Conservation (phyloP, 2,329 filamentous ascomycete species). For the Venturia pyrina region DNA sequence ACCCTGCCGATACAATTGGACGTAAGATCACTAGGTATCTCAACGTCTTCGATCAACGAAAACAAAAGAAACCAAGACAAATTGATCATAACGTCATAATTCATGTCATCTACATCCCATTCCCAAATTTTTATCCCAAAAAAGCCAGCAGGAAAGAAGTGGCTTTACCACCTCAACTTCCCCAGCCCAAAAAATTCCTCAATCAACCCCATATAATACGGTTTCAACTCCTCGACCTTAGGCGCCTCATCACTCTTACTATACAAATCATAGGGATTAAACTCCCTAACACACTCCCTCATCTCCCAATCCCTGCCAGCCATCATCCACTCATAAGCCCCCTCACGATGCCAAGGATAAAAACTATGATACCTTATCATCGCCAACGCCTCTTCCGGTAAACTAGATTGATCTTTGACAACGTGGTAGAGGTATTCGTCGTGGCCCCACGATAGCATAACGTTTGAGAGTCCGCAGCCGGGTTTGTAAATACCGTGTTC, state of each 20-base stretch:
- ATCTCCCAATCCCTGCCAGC: slow-evolving; percentile 69
- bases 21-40: too few relatives aligned
- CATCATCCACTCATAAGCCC: slow-evolving; percentile 77
- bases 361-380: slow-evolving; percentile 94
- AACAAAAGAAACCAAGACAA: too few relatives aligned
- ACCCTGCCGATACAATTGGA: too few relatives aligned
- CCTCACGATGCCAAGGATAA: slow-evolving; percentile 81
- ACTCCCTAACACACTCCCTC: slow-evolving; percentile 70
- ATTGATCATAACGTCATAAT: too few relatives aligned
- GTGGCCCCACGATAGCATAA: slow-evolving; percentile 87
- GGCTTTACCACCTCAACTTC: slow-evolving; percentile 56
- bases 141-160: too few relatives aligned
- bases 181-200: slow-evolving; percentile 63
- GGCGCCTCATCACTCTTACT: slow-evolving; percentile 82
- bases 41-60: too few relatives aligned
- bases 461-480: slow-evolving; percentile 72
- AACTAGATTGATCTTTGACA: slow-evolving; percentile 67
- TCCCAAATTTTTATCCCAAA: too few relatives aligned
- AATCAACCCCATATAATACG: slow-evolving; percentile 65
- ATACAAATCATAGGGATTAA: slow-evolving; percentile 88
- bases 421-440: slow-evolving; percentile 84
- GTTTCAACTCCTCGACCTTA: slow-evolving; percentile 64
- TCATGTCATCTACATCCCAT: too few relatives aligned
- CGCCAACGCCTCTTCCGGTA: slow-evolving; percentile 73
- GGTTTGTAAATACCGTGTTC: slow-evolving; percentile 70